A percentile compares a stretch with the other conserved stretches of the same genome.
phyloP scores from a whole-genome alignment of 441 rosid species.

The Populus hybrid region DNA sequence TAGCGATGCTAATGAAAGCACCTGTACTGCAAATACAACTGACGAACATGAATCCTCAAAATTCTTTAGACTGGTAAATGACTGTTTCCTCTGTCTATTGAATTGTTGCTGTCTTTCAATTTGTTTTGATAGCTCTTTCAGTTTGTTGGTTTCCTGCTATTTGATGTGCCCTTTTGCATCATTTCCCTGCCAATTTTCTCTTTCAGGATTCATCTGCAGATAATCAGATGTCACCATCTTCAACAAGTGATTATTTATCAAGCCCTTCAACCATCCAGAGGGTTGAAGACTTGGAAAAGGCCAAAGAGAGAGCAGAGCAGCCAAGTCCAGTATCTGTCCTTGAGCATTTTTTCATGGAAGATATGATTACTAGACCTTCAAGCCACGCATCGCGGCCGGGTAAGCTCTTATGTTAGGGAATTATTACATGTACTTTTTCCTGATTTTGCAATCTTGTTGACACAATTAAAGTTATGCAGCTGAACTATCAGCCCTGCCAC shows the following conservation, averaged over 20 bases:
- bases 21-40: constrained; percentile 9
- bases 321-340: constrained; percentile 80
- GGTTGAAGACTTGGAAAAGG: constrained; percentile 19
- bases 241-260: constrained; percentile 23
- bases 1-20: constrained; percentile 7
- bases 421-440: background rate
- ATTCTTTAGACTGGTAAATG: constrained; percentile 26
- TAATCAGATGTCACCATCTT: constrained; percentile 19
- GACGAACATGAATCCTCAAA: constrained; percentile 16
- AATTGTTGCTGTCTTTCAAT: background rate
- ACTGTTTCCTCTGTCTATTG: background rate
- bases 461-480: constrained; percentile 29
- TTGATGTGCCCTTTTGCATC: background rate
- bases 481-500: constrained; percentile 23
- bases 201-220: constrained; percentile 39
- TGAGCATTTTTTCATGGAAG: constrained; percentile 43
- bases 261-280: constrained; percentile 26
- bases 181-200: constrained; percentile 9
- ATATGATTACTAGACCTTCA: constrained; percentile 29
- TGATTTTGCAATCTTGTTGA: background rate
- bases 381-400: constrained; percentile 34
- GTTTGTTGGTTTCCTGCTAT: constrained; percentile 2
- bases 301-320: constrained; percentile 41
- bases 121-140: background rate
- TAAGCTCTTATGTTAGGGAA: constrained; percentile 18